Percentiles rank a stretch among this genome's conserved stretches.
These are phyloP conservation scores for Neonectria hederae DNA, from an alignment of 2,329 filamentous ascomycete species.

Conservation along the genomic window DNA sequence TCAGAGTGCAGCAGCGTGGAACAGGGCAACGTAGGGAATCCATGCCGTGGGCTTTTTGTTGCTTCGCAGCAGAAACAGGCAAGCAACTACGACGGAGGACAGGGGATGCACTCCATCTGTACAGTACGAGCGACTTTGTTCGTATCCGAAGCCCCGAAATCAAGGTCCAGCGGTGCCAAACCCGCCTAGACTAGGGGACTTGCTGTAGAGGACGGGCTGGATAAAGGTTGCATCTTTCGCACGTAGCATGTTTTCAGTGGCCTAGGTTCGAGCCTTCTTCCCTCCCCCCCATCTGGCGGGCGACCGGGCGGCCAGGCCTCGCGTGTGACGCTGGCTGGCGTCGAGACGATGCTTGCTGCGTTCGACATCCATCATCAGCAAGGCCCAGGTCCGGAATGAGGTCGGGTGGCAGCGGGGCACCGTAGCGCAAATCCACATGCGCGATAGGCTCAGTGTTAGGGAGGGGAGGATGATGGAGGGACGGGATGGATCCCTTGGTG, in stretches of 20 bases:
- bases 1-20: constrained; percentile 38
- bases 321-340: constrained; percentile 21
- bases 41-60: constrained; percentile 30
- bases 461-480: constrained; percentile 16
- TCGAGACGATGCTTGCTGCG: constrained; percentile 15
- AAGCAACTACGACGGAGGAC: constrained; percentile 26
- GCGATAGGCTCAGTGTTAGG: constrained; percentile 14
- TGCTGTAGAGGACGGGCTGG: not conserved
- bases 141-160: constrained; percentile 11
- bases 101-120: not conserved
- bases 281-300: constrained; percentile 9
- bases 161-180: not conserved
- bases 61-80: constrained; percentile 13
- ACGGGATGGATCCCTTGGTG: constrained; percentile 20
- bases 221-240: constrained; percentile 18
- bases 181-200: not conserved
- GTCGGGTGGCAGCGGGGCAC: constrained; percentile 27
- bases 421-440: constrained; percentile 14
- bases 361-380: constrained; percentile 24
- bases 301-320: constrained; percentile 13
- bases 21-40: constrained; percentile 28
- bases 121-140: constrained; percentile 12
- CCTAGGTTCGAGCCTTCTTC: constrained; percentile 2
- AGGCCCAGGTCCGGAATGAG: constrained; percentile 27
- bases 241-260: constrained; percentile 22